Evolutionary conservation across 1,139 yeast species (phyloP).

Genomic region (Yamadazyma epiphylla): DNA sequence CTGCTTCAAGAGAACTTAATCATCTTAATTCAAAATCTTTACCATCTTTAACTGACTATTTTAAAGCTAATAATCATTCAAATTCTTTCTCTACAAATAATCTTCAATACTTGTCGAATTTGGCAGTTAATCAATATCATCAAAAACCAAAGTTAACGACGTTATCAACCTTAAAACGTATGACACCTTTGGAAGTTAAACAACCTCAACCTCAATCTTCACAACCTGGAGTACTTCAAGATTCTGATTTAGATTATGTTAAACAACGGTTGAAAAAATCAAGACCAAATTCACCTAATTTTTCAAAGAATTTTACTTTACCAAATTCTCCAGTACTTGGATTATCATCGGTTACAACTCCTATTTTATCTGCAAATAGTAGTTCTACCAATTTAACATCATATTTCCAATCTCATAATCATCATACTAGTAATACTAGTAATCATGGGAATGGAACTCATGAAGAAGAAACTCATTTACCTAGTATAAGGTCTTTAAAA

Average conservation of each 20-base stretch:
- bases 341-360: conserved; percentile 39
- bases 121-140: conserved; percentile 20
- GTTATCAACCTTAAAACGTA: conserved; percentile 47
- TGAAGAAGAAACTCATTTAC: conserved; percentile 22
- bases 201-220: conserved; percentile 4
- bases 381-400: conserved; percentile 41
- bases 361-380: conserved; percentile 40
- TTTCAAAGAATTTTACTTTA: conserved; percentile 40
- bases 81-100: conserved; percentile 17
- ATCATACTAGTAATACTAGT: not conserved
- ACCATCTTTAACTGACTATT: conserved; percentile 63
- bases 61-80: conserved; percentile 17
- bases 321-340: conserved; percentile 61
- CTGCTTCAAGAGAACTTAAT: conserved; percentile 75
- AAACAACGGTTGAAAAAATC: conserved; percentile 59
- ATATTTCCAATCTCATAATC: conserved; percentile 11
- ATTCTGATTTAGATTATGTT: conserved; percentile 45
- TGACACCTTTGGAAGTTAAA: conserved; percentile 45
- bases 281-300: conserved; percentile 62
- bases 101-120: conserved; percentile 26
- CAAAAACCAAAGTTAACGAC: conserved; percentile 31
- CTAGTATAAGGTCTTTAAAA: conserved; percentile 49
- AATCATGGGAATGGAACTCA: conserved; percentile 1
- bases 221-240: conserved; percentile 28
- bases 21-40: conserved; percentile 53